Percentiles rank a stretch among this genome's conserved stretches.
Conservation (phyloP, 176 grass and related monocot genomes). For the Ananas comosus region DNA sequence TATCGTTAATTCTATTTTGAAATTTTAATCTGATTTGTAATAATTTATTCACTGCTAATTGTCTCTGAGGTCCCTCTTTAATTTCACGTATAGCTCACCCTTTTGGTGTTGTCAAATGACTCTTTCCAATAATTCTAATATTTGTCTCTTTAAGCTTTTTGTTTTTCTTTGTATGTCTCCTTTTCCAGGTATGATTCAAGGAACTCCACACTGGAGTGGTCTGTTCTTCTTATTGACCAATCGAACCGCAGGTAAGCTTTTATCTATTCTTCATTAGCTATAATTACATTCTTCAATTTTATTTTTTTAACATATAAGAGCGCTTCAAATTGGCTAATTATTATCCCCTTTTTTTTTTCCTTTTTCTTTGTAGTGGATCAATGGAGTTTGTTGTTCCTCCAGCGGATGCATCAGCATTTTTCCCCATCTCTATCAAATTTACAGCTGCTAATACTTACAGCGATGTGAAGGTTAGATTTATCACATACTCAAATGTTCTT, state of each 20-base stretch:
- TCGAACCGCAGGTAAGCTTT: slow-evolving; percentile 60
- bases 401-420: slow-evolving; percentile 61
- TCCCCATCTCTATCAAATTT: slow-evolving; percentile 67
- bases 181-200: slow-evolving; percentile 68
- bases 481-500: not conserved
- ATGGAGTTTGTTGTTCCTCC: slow-evolving; percentile 81
- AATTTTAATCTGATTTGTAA: not conserved
- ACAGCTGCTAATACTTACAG: slow-evolving; percentile 69
- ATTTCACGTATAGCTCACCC: not conserved
- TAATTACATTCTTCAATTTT: not conserved
- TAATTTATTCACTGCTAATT: not conserved
- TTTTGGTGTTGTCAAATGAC: not conserved
- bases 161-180: slow-evolving; percentile 1
- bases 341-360: slow-evolving; percentile 7
- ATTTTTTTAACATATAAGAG: not conserved
- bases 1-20: not conserved
- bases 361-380: slow-evolving; percentile 51
- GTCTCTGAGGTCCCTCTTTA: not conserved
- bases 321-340: not conserved
- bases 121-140: not conserved
- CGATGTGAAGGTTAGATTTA: slow-evolving; percentile 58
- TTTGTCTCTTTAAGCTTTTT: slow-evolving; percentile 7
- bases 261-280: not conserved
- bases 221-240: slow-evolving; percentile 74
- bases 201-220: slow-evolving; percentile 71